phyloP scores from a whole-genome alignment of 2,329 filamentous ascomycete genomes.

The Fusarium sp. region DNA sequence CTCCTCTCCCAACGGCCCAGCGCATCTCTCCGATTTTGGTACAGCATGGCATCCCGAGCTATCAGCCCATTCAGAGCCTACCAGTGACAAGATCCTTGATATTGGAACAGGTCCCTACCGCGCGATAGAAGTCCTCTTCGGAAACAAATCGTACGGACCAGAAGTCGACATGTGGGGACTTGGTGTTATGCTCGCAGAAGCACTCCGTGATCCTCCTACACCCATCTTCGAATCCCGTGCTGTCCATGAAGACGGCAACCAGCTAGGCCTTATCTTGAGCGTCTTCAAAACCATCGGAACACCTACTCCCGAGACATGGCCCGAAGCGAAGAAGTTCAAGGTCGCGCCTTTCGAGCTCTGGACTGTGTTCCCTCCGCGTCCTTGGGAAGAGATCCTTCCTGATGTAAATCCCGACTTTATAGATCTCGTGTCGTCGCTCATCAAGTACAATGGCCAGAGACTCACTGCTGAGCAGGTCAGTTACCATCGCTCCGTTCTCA shows the following conservation, averaged over 20 bases:
- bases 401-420: conserved; percentile 68
- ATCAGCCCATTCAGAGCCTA: conserved; percentile 72
- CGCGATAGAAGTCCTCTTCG: conserved; percentile 90
- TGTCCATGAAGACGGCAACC: conserved; percentile 83
- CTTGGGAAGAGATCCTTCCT: conserved; percentile 79
- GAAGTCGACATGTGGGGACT: conserved; percentile 90
- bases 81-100: conserved; percentile 83
- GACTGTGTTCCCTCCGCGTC: conserved; percentile 73
- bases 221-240: conserved; percentile 85
- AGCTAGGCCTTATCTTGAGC: conserved; percentile 89
- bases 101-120: conserved; percentile 94
- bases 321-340: conserved; percentile 75
- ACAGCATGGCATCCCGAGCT: conserved; percentile 82
- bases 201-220: conserved; percentile 63
- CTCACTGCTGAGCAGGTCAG: conserved; percentile 69
- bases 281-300: conserved; percentile 94
- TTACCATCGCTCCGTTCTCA: not conserved
- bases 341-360: conserved; percentile 93
- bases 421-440: conserved; percentile 74
- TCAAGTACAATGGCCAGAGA: conserved; percentile 79
- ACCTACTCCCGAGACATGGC: conserved; percentile 84
- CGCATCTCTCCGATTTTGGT: conserved; percentile 90
- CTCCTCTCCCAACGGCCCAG: conserved; percentile 74
- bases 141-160: conserved; percentile 77
- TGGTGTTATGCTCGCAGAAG: conserved; percentile 87